Evolutionary conservation across 2,329 filamentous ascomycete genomes (phyloP), one percentile per base, ranked within the genome.

Genomic region (Elsinoe perseae): DNA sequence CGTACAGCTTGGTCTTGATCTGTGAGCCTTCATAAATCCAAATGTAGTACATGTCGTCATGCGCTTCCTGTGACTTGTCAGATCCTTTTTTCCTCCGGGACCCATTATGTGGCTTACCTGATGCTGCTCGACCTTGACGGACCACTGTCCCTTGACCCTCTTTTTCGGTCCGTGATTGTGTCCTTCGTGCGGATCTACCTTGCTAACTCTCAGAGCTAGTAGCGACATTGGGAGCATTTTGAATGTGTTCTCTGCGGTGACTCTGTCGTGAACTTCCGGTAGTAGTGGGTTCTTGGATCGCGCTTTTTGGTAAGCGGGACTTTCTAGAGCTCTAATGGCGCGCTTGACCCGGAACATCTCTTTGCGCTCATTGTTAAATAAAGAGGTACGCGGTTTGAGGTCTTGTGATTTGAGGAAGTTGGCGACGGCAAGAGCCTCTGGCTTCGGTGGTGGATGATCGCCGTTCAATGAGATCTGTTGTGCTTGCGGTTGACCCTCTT

Each of bases 281-380:
- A 97, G 84, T 44, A 89, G 81, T 4, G 89, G 82, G 74, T 95
- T 93, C 82, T 95, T 95, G 70, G 86, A 86, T 67, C 86, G 75
- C 58, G 89, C 89, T 76, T 95, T 95, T 64, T 84, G 81, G 74
- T 98, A 98, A 38, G 86, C 90, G 50, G 89, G 87, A 20, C 90
- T 93, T 71, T 95, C 79, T 55, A 98, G 80, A 25, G 88, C 90
- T 65, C 93, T 87, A 60, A 98, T 85, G 38, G 93, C 93, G 69
- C 93, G 89, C 80, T 97, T 97, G 70, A 98, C 93, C 79, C 86
- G 87, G 73, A 98, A 97, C 88, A 98, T 95, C 63, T 98, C 92
- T 75, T 95, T 97, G 66, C 93, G 83, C 78, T 96, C 91, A 65
- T 93, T 93, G 63, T 96, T 91, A 62, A 97, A 81, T 61, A 98